Conservation (phyloP, 306 rosid species). For the Sesbania bispinosa region DNA sequence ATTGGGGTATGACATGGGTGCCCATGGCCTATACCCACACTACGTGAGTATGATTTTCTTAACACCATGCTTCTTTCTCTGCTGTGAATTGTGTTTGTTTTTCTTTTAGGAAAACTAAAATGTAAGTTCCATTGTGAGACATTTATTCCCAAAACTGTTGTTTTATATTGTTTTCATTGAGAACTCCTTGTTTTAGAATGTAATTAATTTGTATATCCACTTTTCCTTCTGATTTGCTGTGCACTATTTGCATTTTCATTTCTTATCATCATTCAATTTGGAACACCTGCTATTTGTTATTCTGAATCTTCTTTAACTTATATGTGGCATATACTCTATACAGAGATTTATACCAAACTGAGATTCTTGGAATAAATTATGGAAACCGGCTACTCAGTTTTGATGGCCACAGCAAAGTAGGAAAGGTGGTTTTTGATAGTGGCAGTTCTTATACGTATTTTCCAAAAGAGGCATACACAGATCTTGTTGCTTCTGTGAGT, state of each 20-base stretch:
- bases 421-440: constrained; percentile 63
- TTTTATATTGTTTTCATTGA: not conserved
- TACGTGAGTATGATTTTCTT: constrained; percentile 46
- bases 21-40: constrained; percentile 50
- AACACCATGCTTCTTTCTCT: not conserved
- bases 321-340: constrained; percentile 8
- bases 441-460: constrained; percentile 88
- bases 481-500: constrained; percentile 71
- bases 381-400: constrained; percentile 52
- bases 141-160: not conserved
- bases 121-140: not conserved
- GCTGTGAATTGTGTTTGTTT: not conserved
- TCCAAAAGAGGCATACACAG: constrained; percentile 51
- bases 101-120: not conserved
- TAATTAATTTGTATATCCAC: not conserved
- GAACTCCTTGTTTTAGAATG: not conserved
- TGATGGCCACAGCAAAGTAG: constrained; percentile 39
- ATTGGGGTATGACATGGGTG: constrained; percentile 75
- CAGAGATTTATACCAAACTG: constrained; percentile 66
- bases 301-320: constrained; percentile 10
- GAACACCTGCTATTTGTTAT: not conserved
- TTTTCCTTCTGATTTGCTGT: not conserved
- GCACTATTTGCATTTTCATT: constrained; percentile 10
- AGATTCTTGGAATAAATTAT: constrained; percentile 49
- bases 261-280: not conserved